Evolutionary conservation across 2,329 filamentous ascomycete species (phyloP), one percentile per base, ranked within the genome.

Genomic region (Kalmusia sp.): DNA sequence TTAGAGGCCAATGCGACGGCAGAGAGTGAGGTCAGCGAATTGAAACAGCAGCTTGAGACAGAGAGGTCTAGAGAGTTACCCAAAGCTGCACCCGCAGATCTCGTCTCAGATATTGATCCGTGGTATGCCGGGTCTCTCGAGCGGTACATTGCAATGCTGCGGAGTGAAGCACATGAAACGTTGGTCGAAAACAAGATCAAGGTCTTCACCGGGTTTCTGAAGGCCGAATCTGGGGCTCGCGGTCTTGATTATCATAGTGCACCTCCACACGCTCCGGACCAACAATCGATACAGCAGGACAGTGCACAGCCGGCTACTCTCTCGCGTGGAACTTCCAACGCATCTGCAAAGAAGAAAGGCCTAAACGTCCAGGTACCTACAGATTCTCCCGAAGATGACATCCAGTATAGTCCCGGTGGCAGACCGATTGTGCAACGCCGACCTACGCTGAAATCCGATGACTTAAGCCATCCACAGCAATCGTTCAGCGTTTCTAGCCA

Each of bases 91-190:
- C 54, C 69, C 38, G 58, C 59, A 21, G 71, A 75, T 49, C 52
- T 74, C 45, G 77, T 84, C 58, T 79, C 80, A 21, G 82, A 83
- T 58, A 72, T 85, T n/a, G 80, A 84, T 54, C 79, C 81, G 2
- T 84, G 83, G 80, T 84, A 80, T 58, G 80, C 78, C 58, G 80
- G 81, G 2, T 85, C 83, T 22, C 65, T 85, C 41, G 78, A 81
- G 44, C 75, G 82, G 35, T 85, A 80, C 60, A 78, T 83, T 25
- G 72, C 75, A 3, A 85, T 85, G 81, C 71, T 85, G 21, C 77
- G 79, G 43, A 77, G 79, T 47, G 83, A 85, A 62, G 76, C 79
- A 25, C 53, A 44, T 9, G 67, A 68, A 71, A 74, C 51, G 71
- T 77, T 40, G 65, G 79, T 84, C 38, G 75, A 80, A 49, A 79